Base-by-base conservation (phyloP, 1,284 basidiomycete genomes). In the Ganoderma resinaceum region DNA sequence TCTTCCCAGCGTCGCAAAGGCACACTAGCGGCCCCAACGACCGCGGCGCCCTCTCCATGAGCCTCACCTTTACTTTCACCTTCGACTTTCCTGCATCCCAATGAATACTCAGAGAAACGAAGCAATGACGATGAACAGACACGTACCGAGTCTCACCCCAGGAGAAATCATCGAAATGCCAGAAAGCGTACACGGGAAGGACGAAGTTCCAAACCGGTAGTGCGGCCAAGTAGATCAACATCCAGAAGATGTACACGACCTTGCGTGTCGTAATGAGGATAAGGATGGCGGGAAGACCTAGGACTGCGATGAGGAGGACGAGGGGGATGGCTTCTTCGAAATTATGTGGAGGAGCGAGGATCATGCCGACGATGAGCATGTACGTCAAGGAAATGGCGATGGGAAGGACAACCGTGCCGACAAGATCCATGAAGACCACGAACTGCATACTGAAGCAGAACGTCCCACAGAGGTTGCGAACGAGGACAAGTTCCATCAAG, bases 121-220 rank as follows among this genome's bases (percentile, higher is more conserved):
- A 20, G 35, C 29, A 3, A 26, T 18, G 6, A 55, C 9, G 11
- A 8, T 23, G 23, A 43, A 20, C 11, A 31, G 3, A 29, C 2
- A 82, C 88, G 69, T 77, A 94, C 95, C 95, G 89, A 33, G 97
- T 99, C 82, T 98, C 95, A 76, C 97, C 97, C 97, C 97, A 99
- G 42, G 95, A 97, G 80, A 98, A 98, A 81, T 99, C 98, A 77
- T 99, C 98, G 81, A 99, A 99, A 82, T 99, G 97, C 97, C 97
- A 99, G 81, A 99, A 99, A 33, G 97, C 94, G 81, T 98, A 98
- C 5, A 97, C 84, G 7, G 97, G 97, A 2, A 98, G 85, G 61
- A 98, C 84, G 74, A 98, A 94, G 81, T 98, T 99, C 97, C 96
- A 99, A 23, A 98, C 86, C 0, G 97, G 97, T 60, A 99, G 83